phyloP scores from a whole-genome alignment of 2,329 filamentous ascomycete species.

The Paracoccidioides lutzii region DNA sequence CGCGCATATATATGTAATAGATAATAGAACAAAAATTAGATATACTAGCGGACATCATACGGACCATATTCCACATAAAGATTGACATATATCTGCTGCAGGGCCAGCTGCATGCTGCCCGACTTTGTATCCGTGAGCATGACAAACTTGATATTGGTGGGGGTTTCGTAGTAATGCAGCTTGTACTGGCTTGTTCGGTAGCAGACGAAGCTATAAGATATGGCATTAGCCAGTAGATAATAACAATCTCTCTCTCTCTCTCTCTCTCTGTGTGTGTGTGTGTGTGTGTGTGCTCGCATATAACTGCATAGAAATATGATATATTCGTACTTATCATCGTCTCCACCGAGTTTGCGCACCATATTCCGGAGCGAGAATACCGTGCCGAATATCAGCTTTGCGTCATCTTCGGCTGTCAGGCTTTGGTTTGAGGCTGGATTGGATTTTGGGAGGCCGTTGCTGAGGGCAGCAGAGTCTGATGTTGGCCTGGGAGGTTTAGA shows the following conservation, averaged over 20 bases:
- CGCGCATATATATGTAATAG: background rate
- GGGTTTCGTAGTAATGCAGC: conserved; percentile 97
- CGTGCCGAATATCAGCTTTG: conserved; percentile 93
- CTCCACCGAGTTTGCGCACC: conserved; percentile 85
- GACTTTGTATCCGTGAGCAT: conserved; percentile 87
- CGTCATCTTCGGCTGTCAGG: conserved; percentile 55
- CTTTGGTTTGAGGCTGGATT: conserved; percentile 21
- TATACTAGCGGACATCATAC: conserved; percentile 4
- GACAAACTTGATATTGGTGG: conserved; percentile 88
- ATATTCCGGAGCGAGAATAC: conserved; percentile 95
- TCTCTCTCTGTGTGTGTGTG: no score
- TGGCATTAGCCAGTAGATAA: conserved; percentile 12
- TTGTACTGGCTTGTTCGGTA: conserved; percentile 94
- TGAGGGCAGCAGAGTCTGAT: conserved; percentile 27
- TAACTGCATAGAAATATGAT: no score
- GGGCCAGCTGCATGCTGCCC: conserved; percentile 78
- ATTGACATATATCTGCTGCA: conserved; percentile 98
- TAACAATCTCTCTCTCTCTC: background rate
- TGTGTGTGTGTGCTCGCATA: background rate
- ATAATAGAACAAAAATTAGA: background rate
- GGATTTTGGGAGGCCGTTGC: conserved; percentile 30
- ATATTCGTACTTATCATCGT: conserved; percentile 55
- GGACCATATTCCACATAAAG: conserved; percentile 89
- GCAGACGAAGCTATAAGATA: conserved; percentile 61
- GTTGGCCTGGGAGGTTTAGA: conserved; percentile 25